Evolutionary conservation across 1,284 basidiomycete species (phyloP), one percentile per base, ranked within the genome.

Genomic region (Melampsora occidentalis): DNA sequence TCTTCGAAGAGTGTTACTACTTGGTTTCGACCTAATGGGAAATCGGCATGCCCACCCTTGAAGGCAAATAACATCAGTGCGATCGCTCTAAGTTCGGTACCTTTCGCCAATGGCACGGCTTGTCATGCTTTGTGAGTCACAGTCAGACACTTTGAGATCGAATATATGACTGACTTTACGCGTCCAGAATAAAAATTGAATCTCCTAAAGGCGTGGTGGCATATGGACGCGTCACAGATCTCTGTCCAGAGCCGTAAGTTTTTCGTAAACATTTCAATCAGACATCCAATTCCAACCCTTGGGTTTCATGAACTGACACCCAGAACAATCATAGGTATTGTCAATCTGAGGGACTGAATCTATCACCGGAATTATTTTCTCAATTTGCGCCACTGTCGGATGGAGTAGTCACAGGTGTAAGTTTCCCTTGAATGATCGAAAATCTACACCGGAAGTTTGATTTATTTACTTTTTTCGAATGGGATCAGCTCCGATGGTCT

Each of bases 231-330:
- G 53, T 57, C 9, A 57, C 53, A 22, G 53, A 57, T 28, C 53
- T 57, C n/a, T 57, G 53, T 57, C 53, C 53, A 57, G 53, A 57
- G 53, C 53, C 53, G 53, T 57, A 28, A 57, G 53, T 57, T 57
- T n/a, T 12, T 39, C 35, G 10, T 5, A 39, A 39, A 39, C 10
- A 39, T 39, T 1, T 9, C 35, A 18, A 57, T 1, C 28, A 22
- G 20, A 14, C 42, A 2, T 46, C 14, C 14, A 46, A 16, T 46
- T 46, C 4, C 42, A 12, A 46, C 14, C 10, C 42, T 12, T 46
- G 10, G 2, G 10, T 46, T 46, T 46, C 4, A 46, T 46, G 14
- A 46, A 16, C 42, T 46, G 4, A 46, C 42, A 46, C 42, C 14
- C 42, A 46, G 1, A 46, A 46, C 53, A 57, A 57, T 57, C 2